These are phyloP conservation scores for Suillus subaureus DNA, from an alignment of 768 basidiomycete genomes.

Conservation along the genomic window DNA sequence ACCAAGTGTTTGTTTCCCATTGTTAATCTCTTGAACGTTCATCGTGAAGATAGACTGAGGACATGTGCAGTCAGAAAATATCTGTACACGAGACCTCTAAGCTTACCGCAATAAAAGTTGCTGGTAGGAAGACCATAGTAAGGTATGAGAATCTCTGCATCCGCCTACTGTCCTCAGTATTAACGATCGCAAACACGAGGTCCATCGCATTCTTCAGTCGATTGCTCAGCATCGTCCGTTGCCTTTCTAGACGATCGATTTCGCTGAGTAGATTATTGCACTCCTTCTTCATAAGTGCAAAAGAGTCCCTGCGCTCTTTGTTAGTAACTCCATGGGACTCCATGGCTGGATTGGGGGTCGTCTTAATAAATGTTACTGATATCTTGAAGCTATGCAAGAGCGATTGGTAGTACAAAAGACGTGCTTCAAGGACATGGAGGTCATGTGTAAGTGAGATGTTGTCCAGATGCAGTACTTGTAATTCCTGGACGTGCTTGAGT, in stretches of 20 bases:
- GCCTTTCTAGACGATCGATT: conserved; percentile 37
- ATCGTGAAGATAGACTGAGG: too few species aligned
- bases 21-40: too few species aligned
- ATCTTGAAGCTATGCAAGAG: conserved; percentile 52
- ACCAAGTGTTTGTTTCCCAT: background rate
- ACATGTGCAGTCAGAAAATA: too few species aligned
- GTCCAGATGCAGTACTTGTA: background rate
- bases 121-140: conserved; percentile 56
- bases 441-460: conserved; percentile 40
- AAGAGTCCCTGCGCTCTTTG: conserved; percentile 11
- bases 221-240: conserved; percentile 15
- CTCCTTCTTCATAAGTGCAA: conserved; percentile 22
- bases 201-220: conserved; percentile 22
- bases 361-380: conserved; percentile 43
- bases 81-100: too few species aligned
- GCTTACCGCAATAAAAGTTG: conserved; percentile 34
- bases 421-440: conserved; percentile 51
- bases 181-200: conserved; percentile 47
- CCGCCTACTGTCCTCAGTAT: conserved; percentile 49
- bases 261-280: conserved; percentile 34
- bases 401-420: conserved; percentile 48
- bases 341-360: conserved; percentile 48
- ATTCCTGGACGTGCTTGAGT: background rate
- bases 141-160: conserved; percentile 47
- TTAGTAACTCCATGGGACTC: conserved; percentile 19